A percentile compares a stretch with the other conserved stretches of the same genome.
Conservation (phyloP, 2,329 filamentous ascomycete species). For the Chaetothyriales sp. region DNA sequence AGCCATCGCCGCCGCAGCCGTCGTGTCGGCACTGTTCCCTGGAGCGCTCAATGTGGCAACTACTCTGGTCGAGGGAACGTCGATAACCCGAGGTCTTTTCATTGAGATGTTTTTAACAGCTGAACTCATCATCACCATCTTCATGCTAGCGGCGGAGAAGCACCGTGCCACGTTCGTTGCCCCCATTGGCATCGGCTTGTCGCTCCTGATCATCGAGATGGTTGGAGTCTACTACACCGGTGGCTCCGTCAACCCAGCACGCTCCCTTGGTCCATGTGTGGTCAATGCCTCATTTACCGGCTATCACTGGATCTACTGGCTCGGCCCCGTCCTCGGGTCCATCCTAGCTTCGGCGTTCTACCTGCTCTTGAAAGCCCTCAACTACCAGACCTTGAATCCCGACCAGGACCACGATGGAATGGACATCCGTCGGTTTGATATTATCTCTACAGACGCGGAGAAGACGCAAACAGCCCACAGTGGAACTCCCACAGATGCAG, state of each 20-base stretch:
- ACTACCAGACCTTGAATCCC: constrained; percentile 10
- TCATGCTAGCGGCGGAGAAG: constrained; percentile 60
- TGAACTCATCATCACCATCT: constrained; percentile 49
- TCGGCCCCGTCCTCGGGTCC: constrained; percentile 26
- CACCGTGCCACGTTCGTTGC: constrained; percentile 57
- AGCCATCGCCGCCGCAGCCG: constrained; percentile 45
- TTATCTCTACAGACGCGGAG: neutral
- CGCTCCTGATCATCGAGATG: constrained; percentile 50
- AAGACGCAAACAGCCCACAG: neutral
- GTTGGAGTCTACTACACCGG: constrained; percentile 35
- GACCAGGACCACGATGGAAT: constrained; percentile 5
- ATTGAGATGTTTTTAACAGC: constrained; percentile 54
- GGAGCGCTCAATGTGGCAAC: constrained; percentile 44
- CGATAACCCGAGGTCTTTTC: constrained; percentile 46
- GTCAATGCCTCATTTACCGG: constrained; percentile 31
- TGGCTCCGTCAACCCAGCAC: constrained; percentile 34
- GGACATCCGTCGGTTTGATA: neutral
- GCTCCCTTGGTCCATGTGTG: constrained; percentile 33
- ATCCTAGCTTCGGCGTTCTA: constrained; percentile 10
- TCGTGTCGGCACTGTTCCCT: constrained; percentile 45
- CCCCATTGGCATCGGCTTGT: constrained; percentile 55
- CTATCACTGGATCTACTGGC: constrained; percentile 39
- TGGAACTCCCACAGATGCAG: neutral
- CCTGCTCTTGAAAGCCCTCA: constrained; percentile 9
- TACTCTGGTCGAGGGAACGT: constrained; percentile 37